These are phyloP conservation scores for Hyaloperonospora arabidopsidis DNA, from an alignment of 352 stramenopile species.

Conservation along the genomic window DNA sequence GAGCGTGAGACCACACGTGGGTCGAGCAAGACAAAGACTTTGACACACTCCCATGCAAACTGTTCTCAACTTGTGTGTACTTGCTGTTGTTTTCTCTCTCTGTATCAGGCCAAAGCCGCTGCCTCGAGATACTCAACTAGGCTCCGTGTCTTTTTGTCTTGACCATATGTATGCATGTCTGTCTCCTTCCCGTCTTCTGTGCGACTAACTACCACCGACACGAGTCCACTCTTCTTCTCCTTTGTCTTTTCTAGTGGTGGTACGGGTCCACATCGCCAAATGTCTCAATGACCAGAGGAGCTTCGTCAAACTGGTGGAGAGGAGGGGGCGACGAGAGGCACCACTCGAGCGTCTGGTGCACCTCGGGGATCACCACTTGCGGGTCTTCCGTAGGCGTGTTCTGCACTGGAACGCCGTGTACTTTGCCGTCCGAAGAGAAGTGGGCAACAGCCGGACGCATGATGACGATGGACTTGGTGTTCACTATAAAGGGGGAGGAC, in stretches of 20 bases:
- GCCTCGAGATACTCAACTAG: no score
- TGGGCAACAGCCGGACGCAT: constrained; percentile 43
- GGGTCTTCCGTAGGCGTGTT: constrained; percentile 48
- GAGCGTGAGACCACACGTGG: no score
- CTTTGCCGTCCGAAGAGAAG: constrained; percentile 44
- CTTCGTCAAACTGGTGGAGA: constrained; percentile 86
- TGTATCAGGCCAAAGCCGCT: no score
- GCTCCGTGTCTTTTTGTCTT: no score
- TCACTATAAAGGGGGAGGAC: constrained; percentile 25
- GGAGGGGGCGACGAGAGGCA: constrained; percentile 73
- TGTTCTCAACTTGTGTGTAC: constrained; percentile 24
- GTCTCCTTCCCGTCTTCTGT: no score
- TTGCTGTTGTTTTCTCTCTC: constrained; percentile 6
- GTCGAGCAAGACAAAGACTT: no score
- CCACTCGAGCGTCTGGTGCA: constrained; percentile 82
- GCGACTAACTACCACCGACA: background rate
- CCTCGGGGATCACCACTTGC: constrained; percentile 76
- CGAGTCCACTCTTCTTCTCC: background rate
- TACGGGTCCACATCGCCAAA: constrained; percentile 79
- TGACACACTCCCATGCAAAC: constrained; percentile 8
- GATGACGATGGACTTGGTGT: constrained; percentile 41
- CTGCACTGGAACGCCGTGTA: constrained; percentile 27
- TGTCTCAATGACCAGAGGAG: constrained; percentile 83
- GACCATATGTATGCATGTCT: no score
- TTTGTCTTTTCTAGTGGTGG: constrained; percentile 39